phyloP scores from a whole-genome alignment of 371 early-diverging fungal genomes.

The Mortierella sp. region DNA sequence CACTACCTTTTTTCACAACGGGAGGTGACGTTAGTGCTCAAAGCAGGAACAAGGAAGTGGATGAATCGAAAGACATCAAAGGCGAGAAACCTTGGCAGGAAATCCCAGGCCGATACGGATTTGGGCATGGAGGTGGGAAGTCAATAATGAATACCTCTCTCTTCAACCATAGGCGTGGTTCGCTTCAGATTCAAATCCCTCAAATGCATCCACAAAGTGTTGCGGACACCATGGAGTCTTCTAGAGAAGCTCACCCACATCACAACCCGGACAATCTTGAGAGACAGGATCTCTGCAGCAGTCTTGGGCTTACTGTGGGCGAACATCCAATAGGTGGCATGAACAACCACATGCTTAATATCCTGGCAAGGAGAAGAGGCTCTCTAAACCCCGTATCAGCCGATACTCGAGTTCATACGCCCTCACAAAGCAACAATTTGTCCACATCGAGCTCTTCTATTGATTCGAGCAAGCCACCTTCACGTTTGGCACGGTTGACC shows the following conservation, averaged over 20 bases:
- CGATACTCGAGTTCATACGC: background rate
- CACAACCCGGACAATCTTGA: conserved; percentile 5
- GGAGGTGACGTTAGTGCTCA: conserved; percentile 20
- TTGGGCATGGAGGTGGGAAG: conserved; percentile 5
- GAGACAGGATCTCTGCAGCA: conserved; percentile 10
- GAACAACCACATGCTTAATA: conserved; percentile 3
- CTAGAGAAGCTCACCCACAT: conserved; percentile 22
- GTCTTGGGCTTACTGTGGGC: conserved; percentile 8
- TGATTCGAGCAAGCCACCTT: conserved; percentile 7
- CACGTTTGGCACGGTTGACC: conserved; percentile 24
- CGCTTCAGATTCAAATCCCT: background rate
- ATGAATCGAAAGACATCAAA: conserved; percentile 6
- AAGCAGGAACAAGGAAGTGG: conserved; percentile 9
- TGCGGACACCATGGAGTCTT: conserved; percentile 15
- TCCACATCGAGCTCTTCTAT: conserved; percentile 11
- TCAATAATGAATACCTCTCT: conserved; percentile 6
- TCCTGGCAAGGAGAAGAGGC: background rate
- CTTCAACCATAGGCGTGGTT: conserved; percentile 4
- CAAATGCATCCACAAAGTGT: background rate
- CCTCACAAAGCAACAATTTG: background rate
- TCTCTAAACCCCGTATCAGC: conserved; percentile 4
- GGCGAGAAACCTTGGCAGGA: conserved; percentile 1
- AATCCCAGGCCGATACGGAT: conserved; percentile 1
- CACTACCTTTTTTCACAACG: conserved; percentile 2
- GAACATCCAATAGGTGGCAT: conserved; percentile 6